phyloP scores from a whole-genome alignment of 1,284 basidiomycete species.

The Bjerkandera adusta region DNA sequence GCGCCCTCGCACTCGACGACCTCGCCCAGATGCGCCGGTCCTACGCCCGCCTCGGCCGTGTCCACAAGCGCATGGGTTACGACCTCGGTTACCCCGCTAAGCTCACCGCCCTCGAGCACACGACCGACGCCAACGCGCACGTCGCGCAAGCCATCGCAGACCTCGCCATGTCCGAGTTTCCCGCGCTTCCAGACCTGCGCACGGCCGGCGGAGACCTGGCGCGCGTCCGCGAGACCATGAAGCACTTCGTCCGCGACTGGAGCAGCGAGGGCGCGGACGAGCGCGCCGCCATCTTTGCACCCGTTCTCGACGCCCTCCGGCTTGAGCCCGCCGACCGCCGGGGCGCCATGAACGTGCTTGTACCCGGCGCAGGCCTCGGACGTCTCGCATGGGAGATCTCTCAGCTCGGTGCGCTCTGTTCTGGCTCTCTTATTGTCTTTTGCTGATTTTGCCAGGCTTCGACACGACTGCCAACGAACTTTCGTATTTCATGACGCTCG shows the following conservation, averaged over 20 bases:
- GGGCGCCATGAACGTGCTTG: slow-evolving; percentile 42
- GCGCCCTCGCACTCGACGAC: slow-evolving; percentile 20
- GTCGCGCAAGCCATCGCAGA: slow-evolving; percentile 47
- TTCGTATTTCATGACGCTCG: slow-evolving; percentile 63
- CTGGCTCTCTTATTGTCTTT: not conserved
- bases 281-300: slow-evolving; percentile 49
- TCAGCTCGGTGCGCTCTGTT: slow-evolving; percentile 42
- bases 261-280: slow-evolving; percentile 52
- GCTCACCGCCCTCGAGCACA: slow-evolving; percentile 42
- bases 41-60: slow-evolving; percentile 23
- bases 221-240: slow-evolving; percentile 53
- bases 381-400: slow-evolving; percentile 67
- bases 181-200: slow-evolving; percentile 8
- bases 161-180: slow-evolving; percentile 32
- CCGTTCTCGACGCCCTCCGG: slow-evolving; percentile 48
- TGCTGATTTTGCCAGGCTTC: slow-evolving; percentile 46
- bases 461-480: slow-evolving; percentile 57
- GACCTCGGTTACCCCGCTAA: slow-evolving; percentile 53
- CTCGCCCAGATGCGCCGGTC: slow-evolving; percentile 25
- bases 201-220: slow-evolving; percentile 36
- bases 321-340: slow-evolving; percentile 27
- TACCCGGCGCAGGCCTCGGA: slow-evolving; percentile 63
- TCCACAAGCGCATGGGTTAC: slow-evolving; percentile 44
- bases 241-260: slow-evolving; percentile 71
- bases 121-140: slow-evolving; percentile 42